Percentiles rank a stretch among this genome's conserved stretches.
Conservation (phyloP, 306 rosid genomes). For the Castanospermum australe region DNA sequence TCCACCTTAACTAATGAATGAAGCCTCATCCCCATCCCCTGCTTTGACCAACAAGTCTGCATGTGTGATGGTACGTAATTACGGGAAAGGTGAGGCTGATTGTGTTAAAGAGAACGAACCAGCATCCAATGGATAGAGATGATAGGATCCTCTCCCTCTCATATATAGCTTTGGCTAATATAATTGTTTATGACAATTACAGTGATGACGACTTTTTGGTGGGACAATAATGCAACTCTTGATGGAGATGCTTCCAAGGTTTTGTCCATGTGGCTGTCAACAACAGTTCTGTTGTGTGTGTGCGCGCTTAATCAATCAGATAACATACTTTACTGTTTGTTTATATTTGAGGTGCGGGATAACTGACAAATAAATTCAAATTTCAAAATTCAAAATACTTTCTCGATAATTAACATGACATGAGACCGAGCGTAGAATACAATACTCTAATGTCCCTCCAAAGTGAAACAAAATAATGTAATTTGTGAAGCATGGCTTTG, state of each 20-base stretch:
- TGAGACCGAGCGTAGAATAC: background rate
- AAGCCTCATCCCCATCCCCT: background rate
- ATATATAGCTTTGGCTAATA: too few species aligned
- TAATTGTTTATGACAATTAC: background rate
- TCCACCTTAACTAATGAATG: background rate
- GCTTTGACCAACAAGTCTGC: background rate
- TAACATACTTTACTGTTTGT: too few species aligned
- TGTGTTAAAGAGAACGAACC: background rate
- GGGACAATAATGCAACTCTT: background rate
- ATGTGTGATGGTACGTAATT: background rate
- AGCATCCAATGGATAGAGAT: background rate
- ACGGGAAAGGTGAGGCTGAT: background rate
- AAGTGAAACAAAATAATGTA: constrained; percentile 17
- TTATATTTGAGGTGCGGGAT: background rate
- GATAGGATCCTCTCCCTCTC: too few species aligned
- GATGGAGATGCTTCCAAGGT: background rate
- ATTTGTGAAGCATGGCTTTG: background rate
- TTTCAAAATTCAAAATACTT: background rate
- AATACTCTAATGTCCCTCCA: background rate
- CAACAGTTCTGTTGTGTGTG: background rate
- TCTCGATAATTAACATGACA: background rate
- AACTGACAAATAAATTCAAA: too few species aligned
- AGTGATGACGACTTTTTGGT: background rate
- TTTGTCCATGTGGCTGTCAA: background rate
- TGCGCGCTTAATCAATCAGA: background rate